Conservation (phyloP, 352 stramenopile genomes). For the Globisporangium middletonii region DNA sequence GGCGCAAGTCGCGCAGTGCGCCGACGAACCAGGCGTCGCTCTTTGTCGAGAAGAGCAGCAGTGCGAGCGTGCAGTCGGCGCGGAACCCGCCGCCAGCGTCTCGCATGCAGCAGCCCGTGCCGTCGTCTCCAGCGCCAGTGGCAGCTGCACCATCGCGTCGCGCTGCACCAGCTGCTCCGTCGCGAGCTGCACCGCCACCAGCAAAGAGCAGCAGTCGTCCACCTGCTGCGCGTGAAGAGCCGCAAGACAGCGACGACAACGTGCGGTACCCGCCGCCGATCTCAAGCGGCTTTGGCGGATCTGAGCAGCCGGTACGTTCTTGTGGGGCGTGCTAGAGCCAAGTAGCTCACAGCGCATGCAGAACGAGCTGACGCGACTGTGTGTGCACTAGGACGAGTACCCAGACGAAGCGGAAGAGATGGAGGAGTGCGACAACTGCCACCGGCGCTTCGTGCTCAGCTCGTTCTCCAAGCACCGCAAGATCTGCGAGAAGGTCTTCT, state of each 20-base stretch:
- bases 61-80: constrained; percentile 16
- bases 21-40: constrained; percentile 65
- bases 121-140: constrained; percentile 3
- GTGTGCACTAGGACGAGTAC: constrained; percentile 37
- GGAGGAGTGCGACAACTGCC: constrained; percentile 75
- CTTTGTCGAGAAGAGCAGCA: constrained; percentile 46
- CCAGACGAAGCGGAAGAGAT: constrained; percentile 42
- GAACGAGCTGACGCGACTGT: too few species aligned
- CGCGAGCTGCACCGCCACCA: constrained; percentile 10
- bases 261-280: constrained; percentile 33
- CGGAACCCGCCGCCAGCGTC: constrained; percentile 8
- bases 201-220: constrained; percentile 14
- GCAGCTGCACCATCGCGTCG: constrained; percentile 5
- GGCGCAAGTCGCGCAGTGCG: constrained; percentile 58
- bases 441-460: constrained; percentile 70
- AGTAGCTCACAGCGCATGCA: too few species aligned
- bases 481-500: constrained; percentile 87
- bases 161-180: constrained; percentile 1
- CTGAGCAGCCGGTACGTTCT: constrained; percentile 26
- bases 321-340: too few species aligned
- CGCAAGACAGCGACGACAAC: constrained; percentile 13
- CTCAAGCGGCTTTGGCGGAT: constrained; percentile 28
- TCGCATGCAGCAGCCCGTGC: background rate
- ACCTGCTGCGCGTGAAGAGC: constrained; percentile 20
- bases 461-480: constrained; percentile 78